A percentile compares a stretch with the other conserved stretches of the same genome.
These are phyloP conservation scores for Boechera retrofracta DNA, from an alignment of 345 rosid genomes.

Conservation along the genomic window DNA sequence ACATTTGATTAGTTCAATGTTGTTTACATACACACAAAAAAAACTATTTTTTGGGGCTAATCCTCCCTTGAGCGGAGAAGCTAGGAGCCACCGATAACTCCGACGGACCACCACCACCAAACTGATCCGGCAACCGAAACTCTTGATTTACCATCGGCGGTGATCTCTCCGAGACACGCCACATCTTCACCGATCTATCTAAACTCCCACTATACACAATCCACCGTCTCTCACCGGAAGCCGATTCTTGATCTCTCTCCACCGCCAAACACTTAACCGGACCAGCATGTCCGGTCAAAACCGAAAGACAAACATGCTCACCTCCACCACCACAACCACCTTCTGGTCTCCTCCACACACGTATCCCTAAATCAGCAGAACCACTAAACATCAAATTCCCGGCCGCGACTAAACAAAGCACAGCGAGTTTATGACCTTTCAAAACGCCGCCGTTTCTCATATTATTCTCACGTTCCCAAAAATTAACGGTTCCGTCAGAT, in stretches of 20 bases:
- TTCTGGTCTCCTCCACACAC: slow-evolving; percentile 75
- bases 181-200: slow-evolving; percentile 89
- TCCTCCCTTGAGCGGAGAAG: slow-evolving; percentile 51
- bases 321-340: slow-evolving; percentile 29
- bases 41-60: slow-evolving; percentile 42
- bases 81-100: slow-evolving; percentile 46
- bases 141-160: slow-evolving; percentile 46
- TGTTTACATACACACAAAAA: background rate
- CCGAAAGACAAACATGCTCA: slow-evolving; percentile 66
- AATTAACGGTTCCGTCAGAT: slow-evolving; percentile 84
- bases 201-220: slow-evolving; percentile 91
- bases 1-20: background rate
- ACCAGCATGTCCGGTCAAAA: slow-evolving; percentile 71
- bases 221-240: slow-evolving; percentile 61
- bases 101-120: slow-evolving; percentile 14
- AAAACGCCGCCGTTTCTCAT: slow-evolving; percentile 70
- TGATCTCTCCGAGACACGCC: slow-evolving; percentile 75
- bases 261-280: slow-evolving; percentile 93
- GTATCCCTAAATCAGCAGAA: slow-evolving; percentile 81
- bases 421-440: slow-evolving; percentile 78
- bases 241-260: slow-evolving; percentile 61
- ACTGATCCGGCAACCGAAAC: slow-evolving; percentile 11
- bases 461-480: slow-evolving; percentile 66
- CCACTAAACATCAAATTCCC: slow-evolving; percentile 82
- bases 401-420: slow-evolving; percentile 71